Evolutionary conservation across 2,329 filamentous ascomycete genomes (phyloP), one percentile per base, ranked within the genome.

Genomic region (Colletotrichum gigasporum): DNA sequence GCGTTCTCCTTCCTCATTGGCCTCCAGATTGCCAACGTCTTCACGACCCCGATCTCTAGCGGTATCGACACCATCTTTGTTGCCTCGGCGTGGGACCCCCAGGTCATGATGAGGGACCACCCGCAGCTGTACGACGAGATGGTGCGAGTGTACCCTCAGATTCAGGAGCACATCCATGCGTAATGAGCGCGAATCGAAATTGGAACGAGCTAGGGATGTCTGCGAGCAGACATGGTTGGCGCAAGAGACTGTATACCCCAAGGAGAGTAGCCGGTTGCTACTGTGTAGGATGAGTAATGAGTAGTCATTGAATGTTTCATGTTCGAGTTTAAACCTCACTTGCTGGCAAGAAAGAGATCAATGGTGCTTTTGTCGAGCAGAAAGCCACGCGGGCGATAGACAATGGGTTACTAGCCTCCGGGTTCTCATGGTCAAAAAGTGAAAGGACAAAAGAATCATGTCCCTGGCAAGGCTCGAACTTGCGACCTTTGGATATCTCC

Each of bases 21-120:
- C 6, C 80, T 97, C 68, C 95, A 97, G 76, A 91, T 97, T 65
- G 91, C 90, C 75, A 91, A 96, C 76, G 87, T 97, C 68, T 96
- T 97, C 79, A 92, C 95, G 32, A 95, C 92, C 0, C 95, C 95
- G 1, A 83, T 98, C 60, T 90, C 90, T 67, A 94, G 90, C 71
- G 95, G 95, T n/a, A 88, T 97, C 67, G 92, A 97, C 69, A 96
- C 94, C 0, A 92, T 97, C 66, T 97, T 97, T 71, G 93, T 97
- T 0, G 94, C 93, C 0, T 81, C 85, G 45, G 87, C 87, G 0
- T 90, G 88, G 84, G 87, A 90, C 50, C 88, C 88, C 0, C 85
- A 91, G 72, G 91, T 95, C 8, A 80, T 97, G 81, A 90, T 93
- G 74, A 83, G 87, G 41, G 90, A 96, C 60, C 94, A 97, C 76